phyloP scores from a whole-genome alignment of 768 basidiomycete genomes.

The Tulasnella sp. region DNA sequence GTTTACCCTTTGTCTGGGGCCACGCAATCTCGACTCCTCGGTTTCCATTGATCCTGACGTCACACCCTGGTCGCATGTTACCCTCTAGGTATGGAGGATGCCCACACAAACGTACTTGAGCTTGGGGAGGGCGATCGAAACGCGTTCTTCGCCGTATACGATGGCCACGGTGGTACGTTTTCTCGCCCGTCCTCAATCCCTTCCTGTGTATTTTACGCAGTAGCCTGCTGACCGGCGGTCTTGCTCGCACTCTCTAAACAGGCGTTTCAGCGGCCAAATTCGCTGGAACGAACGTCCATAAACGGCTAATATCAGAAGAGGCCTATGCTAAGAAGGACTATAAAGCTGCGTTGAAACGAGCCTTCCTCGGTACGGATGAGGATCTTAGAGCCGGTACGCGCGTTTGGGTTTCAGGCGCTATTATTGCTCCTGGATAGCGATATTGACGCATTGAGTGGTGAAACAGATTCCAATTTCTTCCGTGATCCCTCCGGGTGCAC shows the following conservation, averaged over 20 bases:
- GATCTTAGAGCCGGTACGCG: slow-evolving; percentile 70
- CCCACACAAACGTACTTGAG: slow-evolving; percentile 67
- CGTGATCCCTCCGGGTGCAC: slow-evolving; percentile 95
- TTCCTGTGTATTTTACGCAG: background rate
- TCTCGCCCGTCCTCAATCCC: background rate
- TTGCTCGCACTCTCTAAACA: slow-evolving; percentile 25
- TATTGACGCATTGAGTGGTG: slow-evolving; percentile 7
- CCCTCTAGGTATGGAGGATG: slow-evolving; percentile 93
- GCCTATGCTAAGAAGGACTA: slow-evolving; percentile 62
- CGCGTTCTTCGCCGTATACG: slow-evolving; percentile 93
- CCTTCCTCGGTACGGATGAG: slow-evolving; percentile 91
- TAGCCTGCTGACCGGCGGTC: no score
- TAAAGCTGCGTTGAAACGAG: slow-evolving; percentile 66
- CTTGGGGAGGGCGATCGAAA: slow-evolving; percentile 47
- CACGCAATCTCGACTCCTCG: background rate
- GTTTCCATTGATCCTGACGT: background rate
- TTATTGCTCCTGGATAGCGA: background rate
- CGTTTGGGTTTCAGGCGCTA: slow-evolving; percentile 13
- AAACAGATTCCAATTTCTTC: slow-evolving; percentile 68
- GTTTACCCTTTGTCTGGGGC: background rate
- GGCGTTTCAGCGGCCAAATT: slow-evolving; percentile 78
- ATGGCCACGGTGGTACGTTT: slow-evolving; percentile 90
- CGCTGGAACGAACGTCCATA: slow-evolving; percentile 76
- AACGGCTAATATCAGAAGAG: slow-evolving; percentile 61
- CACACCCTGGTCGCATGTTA: background rate